Evolutionary conservation across 2,329 filamentous ascomycete genomes (phyloP), one percentile per base, ranked within the genome.

Genomic region (Ceratocystis harringtonii): DNA sequence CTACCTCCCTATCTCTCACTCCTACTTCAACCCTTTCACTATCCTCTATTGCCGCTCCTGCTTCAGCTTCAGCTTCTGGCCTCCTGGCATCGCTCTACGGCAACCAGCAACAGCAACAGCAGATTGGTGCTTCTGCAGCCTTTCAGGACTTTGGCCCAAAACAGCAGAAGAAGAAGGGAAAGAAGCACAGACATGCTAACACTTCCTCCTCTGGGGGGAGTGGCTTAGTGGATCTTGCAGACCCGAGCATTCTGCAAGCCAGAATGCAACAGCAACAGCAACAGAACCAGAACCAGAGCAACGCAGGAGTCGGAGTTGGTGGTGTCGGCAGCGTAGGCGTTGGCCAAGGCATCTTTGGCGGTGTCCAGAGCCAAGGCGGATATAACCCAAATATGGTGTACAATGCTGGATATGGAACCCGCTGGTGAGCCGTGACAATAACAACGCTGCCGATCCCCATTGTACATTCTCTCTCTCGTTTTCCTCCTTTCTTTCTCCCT

Each of bases 131-230:
- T 41, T 41, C 88, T 81, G 89, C 88, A 81, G 84, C 85, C 79
- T 90, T 90, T 80, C 89, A 92, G 86, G 91, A 95, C 76, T 86
- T 87, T 80, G 88, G 88, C 80, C 87, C 89, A 80, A 95, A 96
- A 87, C 91, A 95, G 87, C 91, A 94, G 85, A 96, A 95, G 88
- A 96, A 96, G 86, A 96, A 96, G 90, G 91, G 91, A 82, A 96
- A 96, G 86, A 96, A 96, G 90, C 92, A 96, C 84, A 95, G 92
- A 87, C 92, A 96, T 87, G 92, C 91, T 94, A 96, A 96, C 90
- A 96, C 92, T 92, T 96, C 92, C 89, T 97, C 92, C 86, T 95
- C 91, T 86, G 89, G 89, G 82, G 92, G 91, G 85, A 90, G 90
- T 89, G 92, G 90, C 82, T 86, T 96, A 92, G 92, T 95, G 82